phyloP scores from a whole-genome alignment of 257 asterid genomes.

The Prunella vulgaris region DNA sequence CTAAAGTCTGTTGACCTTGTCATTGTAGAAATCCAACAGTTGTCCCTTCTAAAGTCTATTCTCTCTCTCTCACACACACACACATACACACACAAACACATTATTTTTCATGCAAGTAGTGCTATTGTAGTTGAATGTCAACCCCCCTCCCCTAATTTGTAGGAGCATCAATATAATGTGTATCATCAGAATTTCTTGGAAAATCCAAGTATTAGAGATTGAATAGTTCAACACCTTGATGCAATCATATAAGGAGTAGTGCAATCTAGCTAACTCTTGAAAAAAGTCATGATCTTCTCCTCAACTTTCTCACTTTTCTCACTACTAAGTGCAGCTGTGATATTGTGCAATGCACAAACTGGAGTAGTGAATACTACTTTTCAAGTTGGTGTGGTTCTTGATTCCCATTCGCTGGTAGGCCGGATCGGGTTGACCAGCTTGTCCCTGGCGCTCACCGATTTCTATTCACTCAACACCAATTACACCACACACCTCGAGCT shows the following conservation, averaged over 20 bases:
- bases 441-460: conserved; percentile 22
- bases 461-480: conserved; percentile 19
- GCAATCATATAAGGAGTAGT: not conserved
- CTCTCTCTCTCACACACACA: not conserved
- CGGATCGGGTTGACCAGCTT: conserved; percentile 24
- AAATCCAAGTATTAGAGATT: not conserved
- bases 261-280: not conserved
- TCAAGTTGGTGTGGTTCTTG: conserved; percentile 28
- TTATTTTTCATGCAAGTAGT: too few relatives aligned
- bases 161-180: not conserved
- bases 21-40: not conserved
- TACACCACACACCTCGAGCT: conserved; percentile 16
- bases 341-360: conserved; percentile 28
- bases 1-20: not conserved
- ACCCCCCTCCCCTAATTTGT: not conserved
- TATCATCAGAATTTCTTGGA: not conserved
- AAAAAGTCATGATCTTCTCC: not conserved
- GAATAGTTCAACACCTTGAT: not conserved
- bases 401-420: conserved; percentile 24
- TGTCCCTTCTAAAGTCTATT: not conserved
- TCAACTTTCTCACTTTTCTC: not conserved
- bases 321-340: conserved; percentile 5
- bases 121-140: too few relatives aligned
- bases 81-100: too few relatives aligned
- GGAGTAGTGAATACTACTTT: conserved; percentile 15